Conservation (phyloP, 163 green algal species). For the Scenedesmus sp. region DNA sequence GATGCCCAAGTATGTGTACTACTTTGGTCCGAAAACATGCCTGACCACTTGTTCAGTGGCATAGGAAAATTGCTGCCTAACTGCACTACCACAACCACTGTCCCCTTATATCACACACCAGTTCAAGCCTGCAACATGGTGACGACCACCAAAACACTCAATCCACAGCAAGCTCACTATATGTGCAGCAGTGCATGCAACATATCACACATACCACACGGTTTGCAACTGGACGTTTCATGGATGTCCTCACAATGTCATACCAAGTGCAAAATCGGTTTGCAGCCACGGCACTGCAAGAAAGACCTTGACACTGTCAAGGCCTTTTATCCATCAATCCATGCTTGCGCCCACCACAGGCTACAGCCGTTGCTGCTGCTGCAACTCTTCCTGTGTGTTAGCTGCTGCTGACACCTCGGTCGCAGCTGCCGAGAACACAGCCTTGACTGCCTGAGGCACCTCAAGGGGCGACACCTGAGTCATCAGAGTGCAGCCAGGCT, state of each 20-base stretch:
- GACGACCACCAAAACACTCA: not conserved
- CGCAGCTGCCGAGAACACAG: not conserved
- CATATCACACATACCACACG: not conserved
- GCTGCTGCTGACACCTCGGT: not conserved
- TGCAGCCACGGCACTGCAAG: not conserved
- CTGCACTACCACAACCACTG: not conserved
- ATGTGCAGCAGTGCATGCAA: not conserved
- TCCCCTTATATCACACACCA: not conserved
- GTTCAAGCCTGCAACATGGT: not conserved
- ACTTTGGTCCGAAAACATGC: no score
- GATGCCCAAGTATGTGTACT: no score
- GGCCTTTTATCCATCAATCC: not conserved
- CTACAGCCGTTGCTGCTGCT: not conserved
- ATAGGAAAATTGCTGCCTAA: not conserved
- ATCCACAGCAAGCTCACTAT: not conserved
- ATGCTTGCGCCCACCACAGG: not conserved
- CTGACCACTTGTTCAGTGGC: not conserved
- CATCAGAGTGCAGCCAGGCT: slow-evolving; percentile 20
- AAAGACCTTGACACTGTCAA: not conserved
- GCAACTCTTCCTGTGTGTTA: not conserved
- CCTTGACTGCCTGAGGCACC: slow-evolving; percentile 23
- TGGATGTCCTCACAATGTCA: not conserved
- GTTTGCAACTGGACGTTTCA: not conserved
- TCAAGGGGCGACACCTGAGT: slow-evolving; percentile 31
- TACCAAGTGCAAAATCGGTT: slow-evolving; percentile 8